phyloP scores from a whole-genome alignment of 257 asterid genomes.

The Fraxinus anomala region DNA sequence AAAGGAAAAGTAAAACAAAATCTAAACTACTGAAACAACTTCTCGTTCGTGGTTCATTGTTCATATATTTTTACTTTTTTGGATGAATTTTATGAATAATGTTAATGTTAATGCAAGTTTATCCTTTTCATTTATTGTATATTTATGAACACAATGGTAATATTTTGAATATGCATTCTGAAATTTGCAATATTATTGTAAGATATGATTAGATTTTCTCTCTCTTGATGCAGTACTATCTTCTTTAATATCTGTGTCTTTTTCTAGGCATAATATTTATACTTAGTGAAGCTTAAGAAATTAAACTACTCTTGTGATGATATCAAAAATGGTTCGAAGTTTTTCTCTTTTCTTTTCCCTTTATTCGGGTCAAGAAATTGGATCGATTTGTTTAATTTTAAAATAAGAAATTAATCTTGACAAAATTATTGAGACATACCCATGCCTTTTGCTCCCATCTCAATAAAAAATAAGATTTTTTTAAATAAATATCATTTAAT shows the following conservation, averaged over 20 bases:
- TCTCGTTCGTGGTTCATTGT: background rate
- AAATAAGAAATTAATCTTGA: background rate
- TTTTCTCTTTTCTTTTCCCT: background rate
- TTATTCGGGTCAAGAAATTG: background rate
- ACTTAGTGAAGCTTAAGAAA: background rate
- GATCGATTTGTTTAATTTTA: background rate
- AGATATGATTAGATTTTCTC: background rate
- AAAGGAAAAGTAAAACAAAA: background rate
- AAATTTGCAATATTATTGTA: background rate
- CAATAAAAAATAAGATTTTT: background rate
- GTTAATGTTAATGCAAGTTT: background rate
- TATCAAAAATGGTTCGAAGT: background rate
- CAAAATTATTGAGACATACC: conserved; percentile 1
- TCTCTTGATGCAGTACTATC: background rate
- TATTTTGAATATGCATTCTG: background rate
- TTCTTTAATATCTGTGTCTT: background rate
- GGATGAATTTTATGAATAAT: background rate
- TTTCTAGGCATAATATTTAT: background rate
- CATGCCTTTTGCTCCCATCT: background rate
- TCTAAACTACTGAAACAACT: background rate
- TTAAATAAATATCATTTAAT: background rate
- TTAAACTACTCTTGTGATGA: background rate
- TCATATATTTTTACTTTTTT: background rate
- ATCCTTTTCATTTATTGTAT: background rate
- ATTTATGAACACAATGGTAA: background rate